These are phyloP conservation scores for Penicillium lividum DNA, from an alignment of 495 filamentous ascomycete genomes.

Conservation along the genomic window DNA sequence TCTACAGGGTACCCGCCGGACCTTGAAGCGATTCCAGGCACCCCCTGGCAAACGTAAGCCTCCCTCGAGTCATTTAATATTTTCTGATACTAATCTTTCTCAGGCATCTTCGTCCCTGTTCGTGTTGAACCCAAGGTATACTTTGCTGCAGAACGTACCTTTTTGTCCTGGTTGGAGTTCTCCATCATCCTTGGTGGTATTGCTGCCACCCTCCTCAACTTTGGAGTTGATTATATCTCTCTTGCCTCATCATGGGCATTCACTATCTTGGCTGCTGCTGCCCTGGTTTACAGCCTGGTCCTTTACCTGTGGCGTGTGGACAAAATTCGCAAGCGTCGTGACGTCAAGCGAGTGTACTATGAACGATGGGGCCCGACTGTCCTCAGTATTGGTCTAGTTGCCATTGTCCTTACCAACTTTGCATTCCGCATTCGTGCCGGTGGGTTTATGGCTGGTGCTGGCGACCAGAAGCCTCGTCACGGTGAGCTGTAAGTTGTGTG, in stretches of 20 bases:
- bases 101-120: constrained; percentile 90
- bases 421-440: constrained; percentile 41
- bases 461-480: constrained; percentile 13
- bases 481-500: constrained; percentile 21
- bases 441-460: constrained; percentile 31
- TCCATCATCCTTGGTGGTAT: constrained; percentile 91
- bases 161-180: constrained; percentile 97
- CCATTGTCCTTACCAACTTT: constrained; percentile 77
- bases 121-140: constrained; percentile 97
- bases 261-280: constrained; percentile 72
- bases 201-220: constrained; percentile 89
- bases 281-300: constrained; percentile 74
- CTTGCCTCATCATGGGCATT: constrained; percentile 74
- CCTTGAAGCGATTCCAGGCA: constrained; percentile 70
- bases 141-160: constrained; percentile 94
- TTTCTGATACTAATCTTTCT: neutral
- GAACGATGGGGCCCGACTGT: constrained; percentile 82
- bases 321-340: constrained; percentile 76
- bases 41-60: constrained; percentile 79
- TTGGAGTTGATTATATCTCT: constrained; percentile 57
- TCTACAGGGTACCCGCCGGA: constrained; percentile 52
- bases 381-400: constrained; percentile 73
- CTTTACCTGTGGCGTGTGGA: constrained; percentile 86
- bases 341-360: constrained; percentile 76
- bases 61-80: neutral